Conservation (phyloP, 208 protist species). For the Trypanosoma scelopori region DNA sequence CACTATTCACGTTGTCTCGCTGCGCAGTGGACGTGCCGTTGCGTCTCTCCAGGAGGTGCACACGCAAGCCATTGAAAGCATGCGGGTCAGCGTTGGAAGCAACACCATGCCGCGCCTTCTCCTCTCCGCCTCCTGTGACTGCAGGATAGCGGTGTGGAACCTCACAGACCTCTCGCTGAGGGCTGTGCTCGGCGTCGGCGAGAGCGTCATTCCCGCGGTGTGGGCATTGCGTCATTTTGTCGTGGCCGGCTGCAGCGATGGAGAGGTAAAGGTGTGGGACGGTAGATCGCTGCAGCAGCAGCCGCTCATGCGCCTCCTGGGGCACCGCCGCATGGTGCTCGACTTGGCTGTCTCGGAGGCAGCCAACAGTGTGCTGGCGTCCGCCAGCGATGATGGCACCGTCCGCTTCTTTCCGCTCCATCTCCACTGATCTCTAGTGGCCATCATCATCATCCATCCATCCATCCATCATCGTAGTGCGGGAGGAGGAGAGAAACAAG, state of each 20-base stretch:
- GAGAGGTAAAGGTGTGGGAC: constrained; percentile 79
- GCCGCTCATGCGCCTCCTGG: constrained; percentile 52
- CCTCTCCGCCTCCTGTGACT: constrained; percentile 78
- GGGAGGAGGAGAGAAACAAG: no score
- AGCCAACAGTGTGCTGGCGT: constrained; percentile 28
- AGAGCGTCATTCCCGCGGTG: constrained; percentile 75
- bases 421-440: neutral
- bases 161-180: constrained; percentile 58
- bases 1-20: constrained; percentile 72
- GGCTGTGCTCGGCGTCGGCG: constrained; percentile 53
- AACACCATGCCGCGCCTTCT: constrained; percentile 41
- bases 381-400: constrained; percentile 77
- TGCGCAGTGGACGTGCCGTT: constrained; percentile 66
- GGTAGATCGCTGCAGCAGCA: constrained; percentile 56
- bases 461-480: no score
- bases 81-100: constrained; percentile 37
- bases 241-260: constrained; percentile 81
- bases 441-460: neutral
- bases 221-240: constrained; percentile 59
- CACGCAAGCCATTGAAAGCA: constrained; percentile 81
- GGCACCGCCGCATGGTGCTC: constrained; percentile 84
- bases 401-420: constrained; percentile 41
- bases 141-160: constrained; percentile 82
- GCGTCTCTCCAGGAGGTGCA: constrained; percentile 69
- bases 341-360: constrained; percentile 29